These are phyloP conservation scores for Candida buenavistaensis DNA, from an alignment of 1,139 yeast species.

Conservation along the genomic window DNA sequence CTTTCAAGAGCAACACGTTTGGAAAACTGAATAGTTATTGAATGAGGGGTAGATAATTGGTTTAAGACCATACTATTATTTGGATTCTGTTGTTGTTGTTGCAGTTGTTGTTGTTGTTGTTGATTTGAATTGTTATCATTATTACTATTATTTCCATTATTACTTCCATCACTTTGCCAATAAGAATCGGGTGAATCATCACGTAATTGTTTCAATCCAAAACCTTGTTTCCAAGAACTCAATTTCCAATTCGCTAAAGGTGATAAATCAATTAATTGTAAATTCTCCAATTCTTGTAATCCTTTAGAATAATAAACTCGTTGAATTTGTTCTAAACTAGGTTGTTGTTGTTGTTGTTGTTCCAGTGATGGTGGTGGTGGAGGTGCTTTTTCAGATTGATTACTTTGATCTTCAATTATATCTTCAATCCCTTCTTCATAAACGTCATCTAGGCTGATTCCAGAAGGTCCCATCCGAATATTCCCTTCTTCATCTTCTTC, in stretches of 20 bases:
- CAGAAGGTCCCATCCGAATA: conserved; percentile 4
- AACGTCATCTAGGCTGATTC: conserved; percentile 6
- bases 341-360: conserved; percentile 19
- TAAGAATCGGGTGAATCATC: conserved; percentile 73
- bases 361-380: neutral
- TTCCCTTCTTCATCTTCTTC: conserved; percentile 5
- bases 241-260: conserved; percentile 84
- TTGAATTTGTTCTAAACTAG: conserved; percentile 40
- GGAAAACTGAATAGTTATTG: conserved; percentile 75
- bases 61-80: conserved; percentile 27
- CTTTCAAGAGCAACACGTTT: conserved; percentile 72
- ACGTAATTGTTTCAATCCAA: conserved; percentile 66
- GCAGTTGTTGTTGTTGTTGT: too few species aligned
- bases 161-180: conserved; percentile 94
- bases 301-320: conserved; percentile 48
- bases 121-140: conserved; percentile 15
- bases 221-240: conserved; percentile 73
- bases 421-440: conserved; percentile 6
- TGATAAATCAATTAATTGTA: conserved; percentile 71
- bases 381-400: conserved; percentile 2
- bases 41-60: conserved; percentile 74
- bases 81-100: conserved; percentile 14
- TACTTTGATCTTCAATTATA: conserved; percentile 6
- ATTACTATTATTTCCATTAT: conserved; percentile 21
- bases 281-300: conserved; percentile 53